Evolutionary conservation across 441 rosid genomes (phyloP).

Genomic region (Viola pubescens): DNA sequence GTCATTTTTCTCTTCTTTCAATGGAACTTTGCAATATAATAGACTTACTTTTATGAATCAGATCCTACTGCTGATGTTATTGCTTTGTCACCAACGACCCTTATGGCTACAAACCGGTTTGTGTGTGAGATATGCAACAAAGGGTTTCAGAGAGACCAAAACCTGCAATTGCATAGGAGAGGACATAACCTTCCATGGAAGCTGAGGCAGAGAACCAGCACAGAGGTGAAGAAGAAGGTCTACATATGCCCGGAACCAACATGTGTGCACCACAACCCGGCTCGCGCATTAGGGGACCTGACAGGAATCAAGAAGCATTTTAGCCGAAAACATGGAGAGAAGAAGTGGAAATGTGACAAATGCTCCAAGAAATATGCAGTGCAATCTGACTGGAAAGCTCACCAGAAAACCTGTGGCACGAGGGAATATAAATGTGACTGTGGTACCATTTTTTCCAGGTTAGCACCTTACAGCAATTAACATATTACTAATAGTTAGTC

Average conservation of each 20-base stretch:
- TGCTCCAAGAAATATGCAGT: conserved; percentile 43
- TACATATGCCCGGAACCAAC: conserved; percentile 45
- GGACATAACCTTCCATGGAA: conserved; percentile 47
- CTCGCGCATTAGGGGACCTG: conserved; percentile 42
- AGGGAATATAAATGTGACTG: conserved; percentile 47
- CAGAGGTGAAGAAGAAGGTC: conserved; percentile 37
- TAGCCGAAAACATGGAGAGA: conserved; percentile 42
- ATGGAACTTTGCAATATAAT: neutral
- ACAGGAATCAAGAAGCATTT: conserved; percentile 50
- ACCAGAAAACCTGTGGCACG: conserved; percentile 45
- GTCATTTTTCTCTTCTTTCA: neutral
- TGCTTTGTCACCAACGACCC: conserved; percentile 41
- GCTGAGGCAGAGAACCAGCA: conserved; percentile 35
- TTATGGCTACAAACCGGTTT: conserved; percentile 46
- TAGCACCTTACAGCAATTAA: neutral
- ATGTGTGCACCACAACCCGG: conserved; percentile 43
- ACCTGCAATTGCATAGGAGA: conserved; percentile 34
- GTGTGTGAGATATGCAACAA: conserved; percentile 40
- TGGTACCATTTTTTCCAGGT: conserved; percentile 52
- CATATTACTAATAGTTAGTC: neutral
- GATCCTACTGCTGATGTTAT: conserved; percentile 45
- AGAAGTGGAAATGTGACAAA: conserved; percentile 44
- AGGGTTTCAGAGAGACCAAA: conserved; percentile 32
- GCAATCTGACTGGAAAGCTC: conserved; percentile 56
- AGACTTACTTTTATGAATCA: conserved; percentile 7